Base-by-base conservation (phyloP, 495 filamentous ascomycete genomes). In the Neurospora sp. region DNA sequence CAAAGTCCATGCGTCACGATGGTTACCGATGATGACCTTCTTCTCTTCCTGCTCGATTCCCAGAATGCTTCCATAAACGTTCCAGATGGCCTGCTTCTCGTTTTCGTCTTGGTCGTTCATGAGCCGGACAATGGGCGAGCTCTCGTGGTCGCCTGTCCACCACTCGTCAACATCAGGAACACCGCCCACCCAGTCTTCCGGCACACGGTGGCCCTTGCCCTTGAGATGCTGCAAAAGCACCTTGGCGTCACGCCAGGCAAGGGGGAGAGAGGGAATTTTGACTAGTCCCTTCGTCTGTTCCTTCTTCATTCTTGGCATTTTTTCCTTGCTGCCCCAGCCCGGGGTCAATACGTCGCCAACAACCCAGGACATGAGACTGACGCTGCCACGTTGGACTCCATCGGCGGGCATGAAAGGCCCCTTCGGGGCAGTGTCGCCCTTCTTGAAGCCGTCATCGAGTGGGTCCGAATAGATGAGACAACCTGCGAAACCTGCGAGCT, bases 401-500 rank as follows among this genome's bases (percentile, higher is more conserved):
- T 94, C 92, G 14, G 85, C 86, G 0, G 94, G 92, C 86, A 94
- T 90, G 77, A 82, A 93, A 14, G 90, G 88, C 38, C 93, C 93
- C n/a, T 90, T 82, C 0, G 93, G 93, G 71, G 88, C 94, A 1
- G 85, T 83, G 4, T 89, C 84, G 3, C 91, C 93, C 69, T 86
- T 86, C 45, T 87, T 74, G 76, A 92, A 94, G 9, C 92, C 93
- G 76, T 96, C 91, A 68, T 97, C 90, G 1, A 86, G 84, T 0
- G 94, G 95, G 80, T 98, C 95, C 42, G 90, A 95, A 82, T 97
- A 99, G 73, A 97, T 93, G 42, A 99, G 88, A 76, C 93, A 96
- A 4, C 95, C 96, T 3, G 85, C 89, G 70, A 92, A 94, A 3
- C 95, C 96, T 2, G 89, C 90, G 72, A 92, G 76, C 80, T 98